A percentile compares a stretch with the other conserved stretches of the same genome.
Conservation (phyloP, 306 rosid species). For the Lathyrus oleraceus region DNA sequence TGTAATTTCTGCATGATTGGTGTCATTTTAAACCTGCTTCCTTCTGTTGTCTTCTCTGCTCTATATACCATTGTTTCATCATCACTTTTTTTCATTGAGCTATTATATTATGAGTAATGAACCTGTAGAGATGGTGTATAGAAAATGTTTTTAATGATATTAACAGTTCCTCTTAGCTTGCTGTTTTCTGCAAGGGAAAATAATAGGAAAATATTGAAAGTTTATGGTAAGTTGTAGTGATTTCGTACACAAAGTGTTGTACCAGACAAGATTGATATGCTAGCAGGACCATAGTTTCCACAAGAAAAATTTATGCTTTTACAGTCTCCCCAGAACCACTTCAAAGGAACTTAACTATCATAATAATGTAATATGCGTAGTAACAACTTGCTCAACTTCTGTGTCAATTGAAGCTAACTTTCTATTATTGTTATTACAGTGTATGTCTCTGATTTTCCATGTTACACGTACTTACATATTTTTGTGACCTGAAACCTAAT, state of each 20-base stretch:
- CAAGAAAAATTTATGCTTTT: neutral
- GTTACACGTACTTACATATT: neutral
- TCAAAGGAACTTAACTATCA: constrained; percentile 7
- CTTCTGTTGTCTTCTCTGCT: neutral
- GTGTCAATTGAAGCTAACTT: constrained; percentile 34
- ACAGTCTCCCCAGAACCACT: neutral
- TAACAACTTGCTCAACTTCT: constrained; percentile 12
- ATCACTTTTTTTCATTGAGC: neutral
- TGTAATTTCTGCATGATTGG: constrained; percentile 11
- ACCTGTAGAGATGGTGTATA: neutral
- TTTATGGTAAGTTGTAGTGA: constrained; percentile 17
- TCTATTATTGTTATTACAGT: neutral
- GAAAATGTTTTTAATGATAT: neutral
- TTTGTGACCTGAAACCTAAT: constrained; percentile 15
- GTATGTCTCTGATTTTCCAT: constrained; percentile 17
- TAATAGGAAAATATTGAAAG: constrained; percentile 6
- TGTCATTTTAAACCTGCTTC: neutral
- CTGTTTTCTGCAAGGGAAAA: neutral
- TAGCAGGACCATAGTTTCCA: constrained; percentile 4
- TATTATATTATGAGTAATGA: neutral
- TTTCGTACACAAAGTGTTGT: neutral
- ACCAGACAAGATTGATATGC: constrained; percentile 10
- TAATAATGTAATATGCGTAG: neutral
- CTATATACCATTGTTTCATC: neutral
- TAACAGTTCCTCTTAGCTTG: constrained; percentile 1